phyloP scores from a whole-genome alignment of 2,329 filamentous ascomycete genomes.

The Fusarium falciforme region DNA sequence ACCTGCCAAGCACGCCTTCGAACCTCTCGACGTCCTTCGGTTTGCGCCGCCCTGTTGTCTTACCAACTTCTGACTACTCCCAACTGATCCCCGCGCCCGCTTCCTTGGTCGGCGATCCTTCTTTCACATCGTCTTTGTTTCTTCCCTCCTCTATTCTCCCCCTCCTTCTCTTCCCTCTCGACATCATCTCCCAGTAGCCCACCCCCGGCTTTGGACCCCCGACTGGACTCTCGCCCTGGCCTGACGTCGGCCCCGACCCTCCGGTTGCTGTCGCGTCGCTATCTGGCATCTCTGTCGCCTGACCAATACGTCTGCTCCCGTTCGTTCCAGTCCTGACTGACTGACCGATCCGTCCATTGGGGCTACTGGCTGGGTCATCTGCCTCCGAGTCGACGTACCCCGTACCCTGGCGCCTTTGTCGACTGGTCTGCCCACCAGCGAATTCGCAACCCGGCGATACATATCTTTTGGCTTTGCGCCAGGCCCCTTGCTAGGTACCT shows the following conservation, averaged over 20 bases:
- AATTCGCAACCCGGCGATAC: conserved; percentile 29
- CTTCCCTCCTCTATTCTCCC: conserved; percentile 5
- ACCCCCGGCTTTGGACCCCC: conserved; percentile 1
- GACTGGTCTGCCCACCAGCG: conserved; percentile 36
- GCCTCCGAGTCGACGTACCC: conserved; percentile 30
- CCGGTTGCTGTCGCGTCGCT: conserved; percentile 37
- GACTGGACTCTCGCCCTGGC: conserved; percentile 13
- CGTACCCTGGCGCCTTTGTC: conserved; percentile 32
- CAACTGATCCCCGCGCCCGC: conserved; percentile 27
- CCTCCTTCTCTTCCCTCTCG: background rate
- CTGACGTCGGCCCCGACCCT: conserved; percentile 34
- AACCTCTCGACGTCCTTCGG: conserved; percentile 19
- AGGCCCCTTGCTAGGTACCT: conserved; percentile 14
- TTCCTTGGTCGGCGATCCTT: conserved; percentile 24
- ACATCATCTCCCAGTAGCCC: background rate
- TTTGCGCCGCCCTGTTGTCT: conserved; percentile 30
- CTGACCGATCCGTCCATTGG: conserved; percentile 29
- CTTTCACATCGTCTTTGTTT: conserved; percentile 13
- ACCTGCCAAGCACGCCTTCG: conserved; percentile 30
- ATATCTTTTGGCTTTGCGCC: conserved; percentile 13
- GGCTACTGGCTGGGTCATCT: conserved; percentile 34
- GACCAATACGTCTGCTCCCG: conserved; percentile 34
- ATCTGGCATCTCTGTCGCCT: conserved; percentile 34
- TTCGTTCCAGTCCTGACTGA: conserved; percentile 29
- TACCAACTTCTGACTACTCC: conserved; percentile 30